Evolutionary conservation across 2,329 filamentous ascomycete genomes (phyloP).

Genomic region (Aureobasidium leucospermi): DNA sequence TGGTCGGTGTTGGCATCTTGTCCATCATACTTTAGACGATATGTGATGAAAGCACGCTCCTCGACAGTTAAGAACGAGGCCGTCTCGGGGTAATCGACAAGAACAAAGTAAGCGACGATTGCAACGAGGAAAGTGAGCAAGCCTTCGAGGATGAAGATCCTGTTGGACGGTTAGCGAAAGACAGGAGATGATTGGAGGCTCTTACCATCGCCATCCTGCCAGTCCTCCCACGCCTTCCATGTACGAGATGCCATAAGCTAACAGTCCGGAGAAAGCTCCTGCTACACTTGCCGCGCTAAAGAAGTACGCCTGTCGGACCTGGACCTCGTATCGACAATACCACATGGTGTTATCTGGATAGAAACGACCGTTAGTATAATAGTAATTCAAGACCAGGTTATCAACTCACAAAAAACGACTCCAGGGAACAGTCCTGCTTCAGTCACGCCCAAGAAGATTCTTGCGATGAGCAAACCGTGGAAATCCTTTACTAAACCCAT

Average conservation of each 20-base stretch:
- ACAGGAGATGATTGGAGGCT: not conserved
- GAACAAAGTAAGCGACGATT: conserved; percentile 37
- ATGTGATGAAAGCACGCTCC: conserved; percentile 19
- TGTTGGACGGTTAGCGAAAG: not conserved
- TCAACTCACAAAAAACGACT: conserved; percentile 13
- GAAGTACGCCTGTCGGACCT: conserved; percentile 40
- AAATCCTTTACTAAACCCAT: conserved; percentile 25
- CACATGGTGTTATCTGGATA: conserved; percentile 13
- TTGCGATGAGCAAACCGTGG: conserved; percentile 21
- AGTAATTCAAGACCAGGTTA: not conserved
- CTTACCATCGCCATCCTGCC: conserved; percentile 23
- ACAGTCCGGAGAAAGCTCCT: conserved; percentile 45
- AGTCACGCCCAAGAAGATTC: conserved; percentile 38
- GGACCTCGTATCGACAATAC: conserved; percentile 28
- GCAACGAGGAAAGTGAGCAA: conserved; percentile 32
- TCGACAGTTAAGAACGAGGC: conserved; percentile 35
- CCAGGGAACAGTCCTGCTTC: conserved; percentile 41
- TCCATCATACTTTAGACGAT: conserved; percentile 19
- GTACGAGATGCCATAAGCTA: conserved; percentile 37
- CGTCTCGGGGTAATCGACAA: conserved; percentile 52
- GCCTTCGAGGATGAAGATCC: conserved; percentile 23
- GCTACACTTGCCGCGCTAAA: conserved; percentile 43
- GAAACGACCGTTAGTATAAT: not conserved
- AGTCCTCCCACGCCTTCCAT: conserved; percentile 33
- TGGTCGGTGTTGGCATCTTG: conserved; percentile 10